Conservation (phyloP, 78 protist species). For the Pelomyxa schiedti region DNA sequence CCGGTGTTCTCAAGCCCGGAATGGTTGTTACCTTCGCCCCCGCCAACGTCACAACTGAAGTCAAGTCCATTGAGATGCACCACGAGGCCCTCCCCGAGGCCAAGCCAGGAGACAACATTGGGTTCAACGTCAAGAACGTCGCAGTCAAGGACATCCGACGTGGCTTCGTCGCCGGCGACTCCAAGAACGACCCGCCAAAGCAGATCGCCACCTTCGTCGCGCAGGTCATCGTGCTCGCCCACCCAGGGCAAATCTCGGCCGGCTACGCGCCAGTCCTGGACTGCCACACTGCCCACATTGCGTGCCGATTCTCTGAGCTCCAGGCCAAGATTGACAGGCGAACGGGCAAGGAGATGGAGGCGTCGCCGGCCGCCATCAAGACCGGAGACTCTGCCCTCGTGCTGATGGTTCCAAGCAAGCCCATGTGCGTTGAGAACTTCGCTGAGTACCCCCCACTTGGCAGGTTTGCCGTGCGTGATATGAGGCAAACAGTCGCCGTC, state of each 20-base stretch:
- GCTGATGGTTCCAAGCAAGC: slow-evolving; percentile 64
- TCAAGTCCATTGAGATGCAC: slow-evolving; percentile 97
- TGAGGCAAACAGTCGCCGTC: slow-evolving; percentile 86
- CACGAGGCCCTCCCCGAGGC: slow-evolving; percentile 82
- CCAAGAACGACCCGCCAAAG: slow-evolving; percentile 77
- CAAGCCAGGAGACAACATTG: slow-evolving; percentile 94
- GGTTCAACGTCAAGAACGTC: slow-evolving; percentile 92
- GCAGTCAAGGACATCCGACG: slow-evolving; percentile 87
- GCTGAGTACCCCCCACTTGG: slow-evolving; percentile 81
- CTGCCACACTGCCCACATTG: slow-evolving; percentile 91
- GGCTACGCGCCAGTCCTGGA: slow-evolving; percentile 93
- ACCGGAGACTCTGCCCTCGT: slow-evolving; percentile 76
- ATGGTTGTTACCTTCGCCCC: slow-evolving; percentile 85
- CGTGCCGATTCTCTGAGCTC: slow-evolving; percentile 71
- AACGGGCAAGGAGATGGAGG: slow-evolving; percentile 62
- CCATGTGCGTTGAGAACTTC: slow-evolving; percentile 84
- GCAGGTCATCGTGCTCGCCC: slow-evolving; percentile 92
- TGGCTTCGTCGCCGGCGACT: slow-evolving; percentile 83
- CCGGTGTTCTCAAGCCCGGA: slow-evolving; percentile 89
- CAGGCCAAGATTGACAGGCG: slow-evolving; percentile 63
- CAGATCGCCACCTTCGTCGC: slow-evolving; percentile 78
- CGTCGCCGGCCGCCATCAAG: slow-evolving; percentile 66
- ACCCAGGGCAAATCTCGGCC: slow-evolving; percentile 85
- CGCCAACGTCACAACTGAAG: slow-evolving; percentile 71
- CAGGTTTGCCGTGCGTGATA: slow-evolving; percentile 89